phyloP scores from a whole-genome alignment of 2,329 filamentous ascomycete genomes.

The Epichloe uncinata region DNA sequence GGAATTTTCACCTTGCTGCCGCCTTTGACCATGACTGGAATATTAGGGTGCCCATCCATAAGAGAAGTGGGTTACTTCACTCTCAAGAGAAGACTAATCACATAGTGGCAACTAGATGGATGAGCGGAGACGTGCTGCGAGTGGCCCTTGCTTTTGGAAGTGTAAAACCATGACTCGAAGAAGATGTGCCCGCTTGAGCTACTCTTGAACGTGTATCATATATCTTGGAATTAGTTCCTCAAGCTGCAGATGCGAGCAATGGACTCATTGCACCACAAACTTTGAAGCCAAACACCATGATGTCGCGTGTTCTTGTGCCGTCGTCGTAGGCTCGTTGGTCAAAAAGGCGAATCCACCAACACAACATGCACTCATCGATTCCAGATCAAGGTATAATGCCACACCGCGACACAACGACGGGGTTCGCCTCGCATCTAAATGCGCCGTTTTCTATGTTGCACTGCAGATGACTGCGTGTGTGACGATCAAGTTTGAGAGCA shows the following conservation, averaged over 20 bases:
- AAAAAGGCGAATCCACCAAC: background rate
- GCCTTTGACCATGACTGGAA: too few species aligned
- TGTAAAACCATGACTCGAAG: too few species aligned
- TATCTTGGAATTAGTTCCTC: background rate
- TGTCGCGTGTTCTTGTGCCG: background rate
- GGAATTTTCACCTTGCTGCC: too few species aligned
- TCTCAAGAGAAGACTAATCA: too few species aligned
- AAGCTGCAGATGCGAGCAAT: background rate
- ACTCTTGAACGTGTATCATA: background rate
- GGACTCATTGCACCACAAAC: background rate
- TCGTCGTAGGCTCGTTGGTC: background rate
- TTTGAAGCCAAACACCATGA: background rate
- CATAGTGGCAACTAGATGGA: too few species aligned
- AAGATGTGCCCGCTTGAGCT: too few species aligned
- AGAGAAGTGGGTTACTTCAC: too few species aligned
- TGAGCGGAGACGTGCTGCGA: too few species aligned
- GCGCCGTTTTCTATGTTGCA: background rate
- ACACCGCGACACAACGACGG: background rate
- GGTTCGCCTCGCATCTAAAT: background rate
- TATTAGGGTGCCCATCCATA: too few species aligned
- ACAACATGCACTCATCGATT: background rate
- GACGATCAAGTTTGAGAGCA: background rate
- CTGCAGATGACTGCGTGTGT: background rate
- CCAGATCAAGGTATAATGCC: constrained; percentile 1
- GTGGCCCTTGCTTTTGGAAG: too few species aligned